phyloP scores from a whole-genome alignment of 495 filamentous ascomycete genomes.

The Penicillium longicatenatum region DNA sequence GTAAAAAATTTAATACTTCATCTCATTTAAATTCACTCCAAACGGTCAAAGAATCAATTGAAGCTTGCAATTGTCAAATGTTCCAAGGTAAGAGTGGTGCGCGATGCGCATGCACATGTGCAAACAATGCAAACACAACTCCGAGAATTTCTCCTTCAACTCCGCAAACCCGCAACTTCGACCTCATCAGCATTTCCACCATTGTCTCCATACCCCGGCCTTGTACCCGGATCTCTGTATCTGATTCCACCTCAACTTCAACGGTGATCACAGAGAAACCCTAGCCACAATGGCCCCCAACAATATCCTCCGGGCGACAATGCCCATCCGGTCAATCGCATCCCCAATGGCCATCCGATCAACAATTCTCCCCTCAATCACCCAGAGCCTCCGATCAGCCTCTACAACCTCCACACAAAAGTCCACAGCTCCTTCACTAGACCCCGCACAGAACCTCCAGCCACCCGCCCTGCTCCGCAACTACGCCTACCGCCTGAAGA shows the following conservation, averaged over 20 bases:
- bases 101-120: constrained; percentile 6
- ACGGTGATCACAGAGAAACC: not conserved
- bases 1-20: too few relatives aligned
- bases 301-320: constrained; percentile 37
- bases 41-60: not conserved
- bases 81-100: not conserved
- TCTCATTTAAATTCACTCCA: not conserved
- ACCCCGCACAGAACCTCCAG: constrained; percentile 17
- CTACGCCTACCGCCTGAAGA: constrained; percentile 43
- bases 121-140: constrained; percentile 44
- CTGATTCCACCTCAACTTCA: not conserved
- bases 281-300: constrained; percentile 33
- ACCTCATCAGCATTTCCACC: constrained; percentile 2
- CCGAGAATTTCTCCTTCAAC: constrained; percentile 41
- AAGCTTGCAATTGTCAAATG: not conserved
- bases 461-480: constrained; percentile 37
- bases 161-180: constrained; percentile 25
- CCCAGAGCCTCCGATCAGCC: constrained; percentile 17
- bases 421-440: constrained; percentile 5
- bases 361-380: constrained; percentile 22
- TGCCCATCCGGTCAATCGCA: constrained; percentile 39
- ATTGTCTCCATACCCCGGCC: constrained; percentile 4
- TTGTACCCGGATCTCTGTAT: not conserved
- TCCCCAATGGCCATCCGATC: constrained; percentile 30
- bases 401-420: constrained; percentile 21